Conservation (phyloP, 1,139 yeast genomes). For the Pichia sp. region DNA sequence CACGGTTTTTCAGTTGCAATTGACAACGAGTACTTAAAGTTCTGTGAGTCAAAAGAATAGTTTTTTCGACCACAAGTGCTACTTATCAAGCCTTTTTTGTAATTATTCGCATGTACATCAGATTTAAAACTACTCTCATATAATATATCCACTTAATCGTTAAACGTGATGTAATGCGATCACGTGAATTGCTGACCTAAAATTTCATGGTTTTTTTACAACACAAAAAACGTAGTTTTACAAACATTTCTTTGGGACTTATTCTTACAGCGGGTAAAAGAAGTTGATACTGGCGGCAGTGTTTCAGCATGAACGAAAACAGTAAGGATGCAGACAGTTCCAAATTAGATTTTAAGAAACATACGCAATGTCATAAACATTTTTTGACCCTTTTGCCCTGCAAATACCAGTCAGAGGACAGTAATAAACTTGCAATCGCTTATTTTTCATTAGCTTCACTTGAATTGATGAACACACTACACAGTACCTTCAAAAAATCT, state of each 20-base stretch:
- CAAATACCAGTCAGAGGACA: slow-evolving; percentile 53
- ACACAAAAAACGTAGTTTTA: no score
- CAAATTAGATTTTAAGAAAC: slow-evolving; percentile 33
- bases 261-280: no score
- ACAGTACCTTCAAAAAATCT: slow-evolving; percentile 26
- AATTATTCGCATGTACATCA: no score
- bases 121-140: no score
- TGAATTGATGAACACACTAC: slow-evolving; percentile 44
- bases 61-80: no score
- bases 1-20: slow-evolving; percentile 5
- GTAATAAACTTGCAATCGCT: slow-evolving; percentile 60
- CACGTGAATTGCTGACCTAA: no score
- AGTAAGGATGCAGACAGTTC: not conserved
- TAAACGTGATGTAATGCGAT: no score
- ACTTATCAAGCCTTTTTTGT: no score
- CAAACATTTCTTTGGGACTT: no score
- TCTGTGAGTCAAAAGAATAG: not conserved
- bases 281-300: not conserved
- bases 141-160: no score
- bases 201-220: no score
- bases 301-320: not conserved
- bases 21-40: slow-evolving; percentile 9
- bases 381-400: slow-evolving; percentile 51
- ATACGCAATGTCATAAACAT: slow-evolving; percentile 47
- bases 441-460: slow-evolving; percentile 68